Evolutionary conservation across 805 yeast species (phyloP).

Genomic region (Starmerella floris): DNA sequence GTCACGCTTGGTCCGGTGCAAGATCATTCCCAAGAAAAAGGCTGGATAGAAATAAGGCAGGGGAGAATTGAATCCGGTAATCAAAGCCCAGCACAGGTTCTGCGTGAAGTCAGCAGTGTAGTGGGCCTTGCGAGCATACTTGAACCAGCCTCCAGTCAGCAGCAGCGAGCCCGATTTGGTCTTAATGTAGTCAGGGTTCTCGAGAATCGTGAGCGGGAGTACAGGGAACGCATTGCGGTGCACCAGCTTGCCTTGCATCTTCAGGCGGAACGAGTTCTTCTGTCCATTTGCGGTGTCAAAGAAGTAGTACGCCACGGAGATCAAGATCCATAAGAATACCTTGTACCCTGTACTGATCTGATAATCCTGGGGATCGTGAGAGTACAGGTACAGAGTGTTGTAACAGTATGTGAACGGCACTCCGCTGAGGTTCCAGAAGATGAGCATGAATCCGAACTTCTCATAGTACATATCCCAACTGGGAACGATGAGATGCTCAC

Average conservation of each 20-base stretch:
- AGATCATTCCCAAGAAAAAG: constrained; percentile 74
- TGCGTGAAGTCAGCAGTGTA: constrained; percentile 91
- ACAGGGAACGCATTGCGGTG: constrained; percentile 86
- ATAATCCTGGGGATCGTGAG: constrained; percentile 77
- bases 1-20: constrained; percentile 85
- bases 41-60: constrained; percentile 94
- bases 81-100: constrained; percentile 80
- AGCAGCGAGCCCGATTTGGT: constrained; percentile 76
- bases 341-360: constrained; percentile 54
- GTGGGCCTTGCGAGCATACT: constrained; percentile 83
- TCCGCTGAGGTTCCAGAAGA: constrained; percentile 98
- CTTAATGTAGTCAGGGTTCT: constrained; percentile 70
- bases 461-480: constrained; percentile 99
- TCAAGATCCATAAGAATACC: constrained; percentile 39
- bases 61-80: constrained; percentile 76
- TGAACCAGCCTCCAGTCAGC: constrained; percentile 89
- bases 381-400: constrained; percentile 68
- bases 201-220: constrained; percentile 69
- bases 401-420: constrained; percentile 98
- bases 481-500: constrained; percentile 93
- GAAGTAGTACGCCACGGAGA: constrained; percentile 69
- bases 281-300: constrained; percentile 93
- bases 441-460: constrained; percentile 96
- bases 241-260: constrained; percentile 59
- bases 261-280: constrained; percentile 74